A percentile compares a stretch with the other conserved stretches of the same genome.
These are phyloP conservation scores for Baorangia bicolor DNA, from an alignment of 768 basidiomycete species.

Conservation along the genomic window DNA sequence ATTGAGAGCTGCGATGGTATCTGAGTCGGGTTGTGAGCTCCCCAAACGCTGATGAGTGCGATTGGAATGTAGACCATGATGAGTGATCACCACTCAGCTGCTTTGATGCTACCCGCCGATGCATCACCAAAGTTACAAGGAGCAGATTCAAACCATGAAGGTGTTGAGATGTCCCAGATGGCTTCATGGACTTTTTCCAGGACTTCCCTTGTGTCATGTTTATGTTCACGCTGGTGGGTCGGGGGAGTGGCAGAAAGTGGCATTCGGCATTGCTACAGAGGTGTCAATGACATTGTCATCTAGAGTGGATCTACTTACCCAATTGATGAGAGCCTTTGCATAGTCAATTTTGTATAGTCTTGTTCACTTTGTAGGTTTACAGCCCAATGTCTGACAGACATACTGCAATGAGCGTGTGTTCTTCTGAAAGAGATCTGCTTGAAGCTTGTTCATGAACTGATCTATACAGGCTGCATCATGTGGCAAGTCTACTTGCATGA, in stretches of 20 bases:
- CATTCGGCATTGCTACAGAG: background rate
- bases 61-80: background rate
- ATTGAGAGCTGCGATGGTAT: slow-evolving; percentile 1
- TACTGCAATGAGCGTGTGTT: background rate
- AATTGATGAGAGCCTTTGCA: background rate
- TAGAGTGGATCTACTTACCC: slow-evolving; percentile 10
- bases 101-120: background rate
- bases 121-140: slow-evolving; percentile 26
- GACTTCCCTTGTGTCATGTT: background rate
- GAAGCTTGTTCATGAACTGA: background rate
- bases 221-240: background rate
- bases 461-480: background rate
- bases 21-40: background rate
- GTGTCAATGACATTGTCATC: background rate
- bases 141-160: slow-evolving; percentile 13
- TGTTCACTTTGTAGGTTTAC: background rate
- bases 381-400: background rate
- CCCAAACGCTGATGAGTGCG: background rate
- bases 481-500: background rate
- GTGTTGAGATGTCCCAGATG: slow-evolving; percentile 2
- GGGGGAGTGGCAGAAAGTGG: background rate
- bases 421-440: background rate
- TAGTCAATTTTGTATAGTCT: background rate
- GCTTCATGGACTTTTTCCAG: background rate
- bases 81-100: slow-evolving; percentile 1